Conservation (phyloP, 495 filamentous ascomycete genomes). For the Penicillium mononematosum region DNA sequence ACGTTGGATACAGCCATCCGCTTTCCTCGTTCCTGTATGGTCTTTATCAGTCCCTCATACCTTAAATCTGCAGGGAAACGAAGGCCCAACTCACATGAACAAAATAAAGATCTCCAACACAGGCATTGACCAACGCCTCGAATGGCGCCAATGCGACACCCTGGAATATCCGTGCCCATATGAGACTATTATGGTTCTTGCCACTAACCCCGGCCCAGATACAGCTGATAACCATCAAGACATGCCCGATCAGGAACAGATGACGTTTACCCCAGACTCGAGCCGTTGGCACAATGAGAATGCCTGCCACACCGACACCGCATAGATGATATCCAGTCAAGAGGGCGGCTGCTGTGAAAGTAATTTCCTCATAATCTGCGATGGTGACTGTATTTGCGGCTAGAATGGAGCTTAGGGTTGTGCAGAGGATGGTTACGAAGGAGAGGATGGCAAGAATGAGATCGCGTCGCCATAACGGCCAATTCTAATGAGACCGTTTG, state of each 20-base stretch:
- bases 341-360: conserved; percentile 71
- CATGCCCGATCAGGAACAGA: conserved; percentile 74
- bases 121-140: conserved; percentile 73
- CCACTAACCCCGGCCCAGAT: conserved; percentile 76
- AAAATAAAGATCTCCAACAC: conserved; percentile 73
- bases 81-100: conserved; percentile 60
- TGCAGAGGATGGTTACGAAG: conserved; percentile 74
- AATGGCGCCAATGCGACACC: conserved; percentile 74
- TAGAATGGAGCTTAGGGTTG: conserved; percentile 76
- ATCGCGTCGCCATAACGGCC: conserved; percentile 86
- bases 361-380: conserved; percentile 53
- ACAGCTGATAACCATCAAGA: conserved; percentile 68
- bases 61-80: not conserved
- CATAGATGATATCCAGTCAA: conserved; percentile 87
- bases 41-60: conserved; percentile 3
- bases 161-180: conserved; percentile 76
- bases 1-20: conserved; percentile 91
- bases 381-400: conserved; percentile 82
- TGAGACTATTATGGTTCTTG: conserved; percentile 62
- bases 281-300: conserved; percentile 83
- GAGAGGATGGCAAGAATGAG: conserved; percentile 75
- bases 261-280: conserved; percentile 91
- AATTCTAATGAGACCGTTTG: conserved; percentile 59
- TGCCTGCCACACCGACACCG: conserved; percentile 75
- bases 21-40: conserved; percentile 67